Evolutionary conservation across 805 yeast genomes (phyloP).

Genomic region (Saturnispora kantuleensis): DNA sequence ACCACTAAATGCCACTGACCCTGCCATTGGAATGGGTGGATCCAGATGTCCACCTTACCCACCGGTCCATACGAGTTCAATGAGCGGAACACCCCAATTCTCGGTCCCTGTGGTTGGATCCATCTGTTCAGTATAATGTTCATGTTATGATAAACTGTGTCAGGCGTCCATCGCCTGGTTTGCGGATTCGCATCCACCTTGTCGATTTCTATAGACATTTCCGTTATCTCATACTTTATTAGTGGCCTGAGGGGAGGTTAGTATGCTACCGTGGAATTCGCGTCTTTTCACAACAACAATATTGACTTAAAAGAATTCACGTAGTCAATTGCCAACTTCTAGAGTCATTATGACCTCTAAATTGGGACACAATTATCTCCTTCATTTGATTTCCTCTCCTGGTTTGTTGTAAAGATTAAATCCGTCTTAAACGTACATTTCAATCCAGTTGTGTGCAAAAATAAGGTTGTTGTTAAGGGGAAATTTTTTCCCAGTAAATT

Average conservation of each 20-base stretch:
- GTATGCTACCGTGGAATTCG: neutral
- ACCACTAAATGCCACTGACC: conserved; percentile 28
- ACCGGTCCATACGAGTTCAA: conserved; percentile 23
- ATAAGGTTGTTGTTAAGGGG: too few relatives aligned
- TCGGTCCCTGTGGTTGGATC: neutral
- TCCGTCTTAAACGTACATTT: too few relatives aligned
- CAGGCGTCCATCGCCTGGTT: conserved; percentile 1
- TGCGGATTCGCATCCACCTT: conserved; percentile 3
- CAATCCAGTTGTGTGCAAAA: too few relatives aligned
- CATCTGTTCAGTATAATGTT: conserved; percentile 4
- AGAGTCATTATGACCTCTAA: too few relatives aligned
- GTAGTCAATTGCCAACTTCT: too few relatives aligned
- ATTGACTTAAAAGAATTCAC: too few relatives aligned
- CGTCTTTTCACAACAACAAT: too few relatives aligned
- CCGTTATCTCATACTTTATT: conserved; percentile 1
- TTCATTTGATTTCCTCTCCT: too few relatives aligned
- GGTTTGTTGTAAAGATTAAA: too few relatives aligned
- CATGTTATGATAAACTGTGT: conserved; percentile 7
- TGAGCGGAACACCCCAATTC: conserved; percentile 15
- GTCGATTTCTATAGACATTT: conserved; percentile 11
- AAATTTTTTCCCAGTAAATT: too few relatives aligned
- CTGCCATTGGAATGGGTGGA: conserved; percentile 26
- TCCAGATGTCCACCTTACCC: conserved; percentile 14
- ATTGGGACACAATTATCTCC: too few relatives aligned
- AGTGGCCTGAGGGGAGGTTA: neutral